Conservation (phyloP, 2,329 filamentous ascomycete genomes). For the Verruconis gallopava region DNA sequence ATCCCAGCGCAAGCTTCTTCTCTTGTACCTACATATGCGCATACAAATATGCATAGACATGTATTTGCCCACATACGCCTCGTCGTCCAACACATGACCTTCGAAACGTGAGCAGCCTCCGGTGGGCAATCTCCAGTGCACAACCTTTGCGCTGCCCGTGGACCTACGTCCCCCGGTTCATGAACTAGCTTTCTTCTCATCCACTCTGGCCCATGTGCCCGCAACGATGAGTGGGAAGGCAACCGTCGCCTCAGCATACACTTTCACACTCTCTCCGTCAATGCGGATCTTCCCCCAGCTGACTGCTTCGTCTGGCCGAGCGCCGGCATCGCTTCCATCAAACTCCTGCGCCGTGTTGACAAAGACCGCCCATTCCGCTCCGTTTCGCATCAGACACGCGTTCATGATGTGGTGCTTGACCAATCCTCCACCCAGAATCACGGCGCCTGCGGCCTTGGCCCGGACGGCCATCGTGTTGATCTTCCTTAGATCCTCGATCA, state of each 20-base stretch:
- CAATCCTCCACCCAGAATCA: conserved; percentile 87
- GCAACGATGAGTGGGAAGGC: conserved; percentile 56
- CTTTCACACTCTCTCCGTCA: conserved; percentile 78
- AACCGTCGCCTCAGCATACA: conserved; percentile 54
- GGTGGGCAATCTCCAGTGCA: too few species aligned
- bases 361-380: conserved; percentile 91
- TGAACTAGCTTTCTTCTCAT: neutral
- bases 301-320: conserved; percentile 87
- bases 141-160: too few species aligned
- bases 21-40: too few species aligned
- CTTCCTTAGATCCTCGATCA: conserved; percentile 82
- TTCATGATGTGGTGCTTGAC: conserved; percentile 98
- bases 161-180: too few species aligned
- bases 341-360: conserved; percentile 97
- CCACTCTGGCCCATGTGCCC: conserved; percentile 43
- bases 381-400: conserved; percentile 93
- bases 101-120: too few species aligned
- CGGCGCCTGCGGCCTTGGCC: conserved; percentile 83
- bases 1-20: too few species aligned
- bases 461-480: conserved; percentile 87
- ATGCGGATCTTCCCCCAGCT: conserved; percentile 98
- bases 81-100: too few species aligned
- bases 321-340: conserved; percentile 91
- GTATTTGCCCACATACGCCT: too few species aligned
- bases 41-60: too few species aligned